Evolutionary conservation across 2,329 filamentous ascomycete genomes (phyloP).

Genomic region (Botrytis elliptica): DNA sequence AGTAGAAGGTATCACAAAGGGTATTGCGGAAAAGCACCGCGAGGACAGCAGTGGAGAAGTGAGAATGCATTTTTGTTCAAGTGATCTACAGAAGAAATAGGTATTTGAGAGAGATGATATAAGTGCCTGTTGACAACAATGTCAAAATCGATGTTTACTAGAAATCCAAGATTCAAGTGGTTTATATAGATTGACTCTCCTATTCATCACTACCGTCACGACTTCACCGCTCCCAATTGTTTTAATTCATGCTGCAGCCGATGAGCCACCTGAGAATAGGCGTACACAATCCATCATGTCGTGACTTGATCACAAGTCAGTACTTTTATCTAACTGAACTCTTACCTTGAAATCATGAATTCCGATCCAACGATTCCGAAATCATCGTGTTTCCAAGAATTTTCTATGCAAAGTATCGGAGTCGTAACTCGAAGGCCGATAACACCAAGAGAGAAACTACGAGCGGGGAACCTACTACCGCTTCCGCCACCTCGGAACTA

Average conservation of each 20-base stretch:
- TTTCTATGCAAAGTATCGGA: not conserved
- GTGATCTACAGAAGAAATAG: not conserved
- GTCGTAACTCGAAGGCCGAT: too few species aligned
- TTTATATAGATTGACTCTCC: not conserved
- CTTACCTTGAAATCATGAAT: too few species aligned
- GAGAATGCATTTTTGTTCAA: not conserved
- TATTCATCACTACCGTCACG: not conserved
- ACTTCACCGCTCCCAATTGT: not conserved
- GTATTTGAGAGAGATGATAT: not conserved
- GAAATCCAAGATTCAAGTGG: not conserved
- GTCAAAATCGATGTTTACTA: not conserved
- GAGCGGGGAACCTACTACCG: not conserved
- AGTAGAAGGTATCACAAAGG: not conserved
- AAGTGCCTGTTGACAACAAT: not conserved
- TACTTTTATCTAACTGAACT: not conserved
- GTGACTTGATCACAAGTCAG: not conserved
- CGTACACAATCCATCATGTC: not conserved
- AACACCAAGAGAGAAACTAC: not conserved
- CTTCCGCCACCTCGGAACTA: not conserved
- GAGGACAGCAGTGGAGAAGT: not conserved
- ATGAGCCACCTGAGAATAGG: not conserved
- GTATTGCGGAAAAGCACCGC: not conserved
- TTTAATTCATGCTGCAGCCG: not conserved
- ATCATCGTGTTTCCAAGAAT: not conserved
- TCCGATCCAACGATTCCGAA: not conserved